These are phyloP conservation scores for Penicillium sp. DNA, from an alignment of 2,329 filamentous ascomycete genomes.

Conservation along the genomic window DNA sequence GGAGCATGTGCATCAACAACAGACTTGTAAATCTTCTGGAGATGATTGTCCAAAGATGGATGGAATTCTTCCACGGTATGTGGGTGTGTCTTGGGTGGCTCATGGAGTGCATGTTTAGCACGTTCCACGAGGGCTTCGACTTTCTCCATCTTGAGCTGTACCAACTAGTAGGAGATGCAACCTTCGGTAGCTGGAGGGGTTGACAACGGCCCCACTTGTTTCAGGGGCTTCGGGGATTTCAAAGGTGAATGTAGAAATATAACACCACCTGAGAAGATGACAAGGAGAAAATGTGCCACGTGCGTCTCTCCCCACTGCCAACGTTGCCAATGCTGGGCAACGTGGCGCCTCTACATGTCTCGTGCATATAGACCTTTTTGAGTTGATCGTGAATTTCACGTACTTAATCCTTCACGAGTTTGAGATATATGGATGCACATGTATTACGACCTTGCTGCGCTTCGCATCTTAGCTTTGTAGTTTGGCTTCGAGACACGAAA, in stretches of 20 bases:
- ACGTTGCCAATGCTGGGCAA: too few species aligned
- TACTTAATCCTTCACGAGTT: too few species aligned
- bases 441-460: too few species aligned
- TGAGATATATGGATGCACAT: too few species aligned
- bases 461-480: too few species aligned
- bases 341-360: too few species aligned
- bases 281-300: slow-evolving; percentile 6
- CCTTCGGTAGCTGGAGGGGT: background rate
- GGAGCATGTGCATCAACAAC: slow-evolving; percentile 20
- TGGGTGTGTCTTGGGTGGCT: background rate
- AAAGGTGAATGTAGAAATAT: too few species aligned
- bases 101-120: slow-evolving; percentile 17
- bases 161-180: background rate
- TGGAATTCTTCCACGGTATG: slow-evolving; percentile 27
- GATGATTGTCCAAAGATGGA: slow-evolving; percentile 31
- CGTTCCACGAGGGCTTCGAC: slow-evolving; percentile 20
- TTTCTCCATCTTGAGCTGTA: slow-evolving; percentile 14
- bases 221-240: background rate
- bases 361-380: too few species aligned
- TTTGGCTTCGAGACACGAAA: too few species aligned
- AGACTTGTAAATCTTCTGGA: slow-evolving; percentile 38
- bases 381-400: too few species aligned
- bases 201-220: background rate
- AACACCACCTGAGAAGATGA: too few species aligned
- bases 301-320: slow-evolving; percentile 5